A percentile compares a stretch with the other conserved stretches of the same genome.
Conservation (phyloP, 805 yeast species). For the Spathaspora boniae region DNA sequence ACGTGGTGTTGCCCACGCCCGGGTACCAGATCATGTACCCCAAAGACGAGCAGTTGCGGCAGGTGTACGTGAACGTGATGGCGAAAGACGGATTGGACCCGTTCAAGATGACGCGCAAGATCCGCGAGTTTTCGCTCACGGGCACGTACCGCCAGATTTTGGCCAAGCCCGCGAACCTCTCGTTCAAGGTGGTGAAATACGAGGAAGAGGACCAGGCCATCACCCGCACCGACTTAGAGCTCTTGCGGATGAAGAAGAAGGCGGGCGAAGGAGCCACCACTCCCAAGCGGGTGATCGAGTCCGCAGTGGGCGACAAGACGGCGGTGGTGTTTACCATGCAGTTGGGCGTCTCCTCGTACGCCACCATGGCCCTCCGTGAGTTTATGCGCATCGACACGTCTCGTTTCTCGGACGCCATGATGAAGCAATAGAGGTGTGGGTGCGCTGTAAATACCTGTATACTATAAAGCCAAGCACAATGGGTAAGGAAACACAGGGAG, state of each 20-base stretch:
- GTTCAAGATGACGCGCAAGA: slow-evolving; percentile 74
- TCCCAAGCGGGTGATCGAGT: slow-evolving; percentile 19
- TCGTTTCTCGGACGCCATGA: slow-evolving; percentile 18
- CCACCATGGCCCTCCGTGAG: slow-evolving; percentile 96
- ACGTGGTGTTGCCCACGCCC: slow-evolving; percentile 93
- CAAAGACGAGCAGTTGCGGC: slow-evolving; percentile 52
- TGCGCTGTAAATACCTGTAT: slow-evolving; percentile 1
- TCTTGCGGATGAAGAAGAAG: slow-evolving; percentile 24
- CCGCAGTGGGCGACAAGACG: slow-evolving; percentile 29
- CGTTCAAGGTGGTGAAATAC: slow-evolving; percentile 62
- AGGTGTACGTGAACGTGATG: slow-evolving; percentile 72
- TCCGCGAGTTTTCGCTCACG: slow-evolving; percentile 84
- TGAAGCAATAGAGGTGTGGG: background rate
- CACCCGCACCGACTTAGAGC: slow-evolving; percentile 72
- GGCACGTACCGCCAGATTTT: slow-evolving; percentile 83
- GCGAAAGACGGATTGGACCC: slow-evolving; percentile 80
- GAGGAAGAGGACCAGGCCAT: slow-evolving; percentile 60
- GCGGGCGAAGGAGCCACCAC: slow-evolving; percentile 16
- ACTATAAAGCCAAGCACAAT: too few species aligned
- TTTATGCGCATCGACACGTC: slow-evolving; percentile 76
- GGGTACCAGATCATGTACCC: slow-evolving; percentile 94
- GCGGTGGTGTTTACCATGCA: slow-evolving; percentile 78
- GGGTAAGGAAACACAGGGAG: too few species aligned
- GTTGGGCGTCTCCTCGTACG: slow-evolving; percentile 85
- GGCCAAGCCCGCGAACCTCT: slow-evolving; percentile 60